Percentiles rank a stretch among this genome's conserved stretches.
These are phyloP conservation scores for Biscutella laevigata DNA, from an alignment of 441 rosid genomes.

Conservation along the genomic window DNA sequence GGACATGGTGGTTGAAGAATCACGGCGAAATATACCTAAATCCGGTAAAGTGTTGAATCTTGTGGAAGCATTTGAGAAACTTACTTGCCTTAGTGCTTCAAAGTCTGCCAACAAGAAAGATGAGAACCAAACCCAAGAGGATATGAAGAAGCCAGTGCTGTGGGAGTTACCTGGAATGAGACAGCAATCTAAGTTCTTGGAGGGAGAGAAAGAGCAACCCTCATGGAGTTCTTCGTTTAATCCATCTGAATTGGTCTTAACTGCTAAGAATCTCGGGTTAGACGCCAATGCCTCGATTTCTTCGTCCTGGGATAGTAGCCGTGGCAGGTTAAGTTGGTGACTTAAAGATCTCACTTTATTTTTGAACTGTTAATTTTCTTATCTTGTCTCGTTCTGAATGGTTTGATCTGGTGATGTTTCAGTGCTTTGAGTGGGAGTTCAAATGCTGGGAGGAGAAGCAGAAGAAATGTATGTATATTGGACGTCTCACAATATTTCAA, in stretches of 20 bases:
- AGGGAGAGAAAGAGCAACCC: conserved; percentile 16
- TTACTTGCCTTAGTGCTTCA: conserved; percentile 35
- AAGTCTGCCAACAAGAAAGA: conserved; percentile 30
- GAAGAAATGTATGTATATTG: conserved; percentile 52
- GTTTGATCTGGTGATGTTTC: conserved; percentile 10
- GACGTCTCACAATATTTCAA: not conserved
- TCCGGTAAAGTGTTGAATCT: conserved; percentile 69
- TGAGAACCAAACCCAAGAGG: conserved; percentile 21
- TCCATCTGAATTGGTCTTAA: conserved; percentile 54
- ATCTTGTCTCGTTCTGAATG: not conserved
- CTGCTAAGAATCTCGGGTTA: conserved; percentile 65
- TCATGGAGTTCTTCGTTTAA: conserved; percentile 30
- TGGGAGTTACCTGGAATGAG: conserved; percentile 62
- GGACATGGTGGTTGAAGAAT: conserved; percentile 54
- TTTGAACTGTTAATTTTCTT: not conserved
- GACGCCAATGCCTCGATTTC: conserved; percentile 49
- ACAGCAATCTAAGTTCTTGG: conserved; percentile 28
- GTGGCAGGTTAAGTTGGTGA: conserved; percentile 42
- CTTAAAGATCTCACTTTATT: not conserved
- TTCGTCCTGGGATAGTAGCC: conserved; percentile 64
- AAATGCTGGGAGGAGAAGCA: conserved; percentile 64
- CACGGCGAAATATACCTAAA: conserved; percentile 56
- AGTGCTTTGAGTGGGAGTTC: conserved; percentile 60
- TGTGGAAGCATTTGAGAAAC: conserved; percentile 73
- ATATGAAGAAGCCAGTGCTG: conserved; percentile 36